Evolutionary conservation across 2,329 filamentous ascomycete genomes (phyloP), one percentile per base, ranked within the genome.

Genomic region (Aulographum hederae): DNA sequence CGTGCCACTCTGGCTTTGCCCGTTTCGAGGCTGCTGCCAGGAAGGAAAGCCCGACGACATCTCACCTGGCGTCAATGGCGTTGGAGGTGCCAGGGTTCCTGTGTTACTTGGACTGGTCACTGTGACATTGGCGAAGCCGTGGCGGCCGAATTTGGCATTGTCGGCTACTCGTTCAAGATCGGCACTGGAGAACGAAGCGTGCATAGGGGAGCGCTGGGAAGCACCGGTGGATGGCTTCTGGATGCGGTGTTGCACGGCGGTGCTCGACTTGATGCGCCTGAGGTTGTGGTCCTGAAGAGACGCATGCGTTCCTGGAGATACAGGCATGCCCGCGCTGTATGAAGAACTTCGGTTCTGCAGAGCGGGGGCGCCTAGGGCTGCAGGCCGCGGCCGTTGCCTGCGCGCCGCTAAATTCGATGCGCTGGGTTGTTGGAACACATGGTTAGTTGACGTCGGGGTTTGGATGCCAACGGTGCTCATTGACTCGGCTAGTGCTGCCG

Each of bases 151-250:
- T 32, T 57, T 58, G 10, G 58, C 57, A n/a, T 8, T 25, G 10
- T 56, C 61, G n/a, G n/a, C n/a, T n/a, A n/a, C n/a, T n/a, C n/a
- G n/a, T n/a, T n/a, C n/a, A n/a, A 53, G 51, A 35, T 57, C 56
- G 34, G 57, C 53, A n/a, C 62, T 57, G 4, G 54, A 48, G 37
- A 63, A 63, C 20, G 51, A 57, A 32, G 52, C 48, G 20, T 50
- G 46, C 43, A 63, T 48, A 15, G 60, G 60, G 14, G 60, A 65
- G 10, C 58, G 54, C 40, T 63, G 60, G 15, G 58, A 53, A 15
- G 59, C 56, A 29, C 57, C 53, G 17, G 53, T 46, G 20, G 43
- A 48, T 2, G 51, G 46, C 38, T 65, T 65, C 37, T 60, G 57
- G 16, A 65, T 51, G 28, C 60, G 57, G 13, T 48, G 44, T 5